Evolutionary conservation across 2,329 filamentous ascomycete genomes (phyloP).

Genomic region (Acephala macrosclerotiorum): DNA sequence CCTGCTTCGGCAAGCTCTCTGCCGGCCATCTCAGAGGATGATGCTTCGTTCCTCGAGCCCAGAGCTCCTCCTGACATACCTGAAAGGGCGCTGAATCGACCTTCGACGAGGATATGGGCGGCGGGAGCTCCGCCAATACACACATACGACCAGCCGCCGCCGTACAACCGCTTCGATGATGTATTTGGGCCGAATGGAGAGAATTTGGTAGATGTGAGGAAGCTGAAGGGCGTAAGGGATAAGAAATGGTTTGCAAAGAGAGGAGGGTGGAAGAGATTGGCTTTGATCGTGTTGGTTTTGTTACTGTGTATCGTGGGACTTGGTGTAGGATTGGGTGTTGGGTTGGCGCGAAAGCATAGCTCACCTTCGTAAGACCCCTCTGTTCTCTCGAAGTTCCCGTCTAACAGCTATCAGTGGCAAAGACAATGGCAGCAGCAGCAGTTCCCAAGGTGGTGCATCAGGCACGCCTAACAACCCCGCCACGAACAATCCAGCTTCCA

Average conservation of each 20-base stretch:
- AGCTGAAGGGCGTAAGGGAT: constrained; percentile 28
- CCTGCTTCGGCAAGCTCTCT: constrained; percentile 22
- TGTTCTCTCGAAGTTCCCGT: not conserved
- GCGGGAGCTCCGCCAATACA: constrained; percentile 27
- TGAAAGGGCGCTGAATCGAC: constrained; percentile 33
- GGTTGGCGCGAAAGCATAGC: constrained; percentile 37
- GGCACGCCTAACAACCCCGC: constrained; percentile 16
- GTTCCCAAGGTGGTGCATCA: constrained; percentile 25
- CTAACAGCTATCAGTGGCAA: constrained; percentile 21
- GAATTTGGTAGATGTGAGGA: constrained; percentile 34
- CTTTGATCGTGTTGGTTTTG: constrained; percentile 35
- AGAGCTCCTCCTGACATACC: constrained; percentile 33
- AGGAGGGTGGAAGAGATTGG: constrained; percentile 44
- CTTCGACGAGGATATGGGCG: constrained; percentile 27
- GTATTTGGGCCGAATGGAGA: constrained; percentile 28
- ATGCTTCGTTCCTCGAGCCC: constrained; percentile 19
- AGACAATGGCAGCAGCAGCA: constrained; percentile 18
- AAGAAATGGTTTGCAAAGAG: constrained; percentile 42
- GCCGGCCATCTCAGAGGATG: constrained; percentile 36
- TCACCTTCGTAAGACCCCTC: constrained; percentile 25
- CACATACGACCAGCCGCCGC: constrained; percentile 35
- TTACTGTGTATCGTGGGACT: constrained; percentile 41
- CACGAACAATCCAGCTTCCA: constrained; percentile 28
- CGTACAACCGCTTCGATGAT: constrained; percentile 31
- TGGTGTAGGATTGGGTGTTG: constrained; percentile 43